Conservation (phyloP, 2,329 filamentous ascomycete genomes). For the Cytospora chrysosperma region DNA sequence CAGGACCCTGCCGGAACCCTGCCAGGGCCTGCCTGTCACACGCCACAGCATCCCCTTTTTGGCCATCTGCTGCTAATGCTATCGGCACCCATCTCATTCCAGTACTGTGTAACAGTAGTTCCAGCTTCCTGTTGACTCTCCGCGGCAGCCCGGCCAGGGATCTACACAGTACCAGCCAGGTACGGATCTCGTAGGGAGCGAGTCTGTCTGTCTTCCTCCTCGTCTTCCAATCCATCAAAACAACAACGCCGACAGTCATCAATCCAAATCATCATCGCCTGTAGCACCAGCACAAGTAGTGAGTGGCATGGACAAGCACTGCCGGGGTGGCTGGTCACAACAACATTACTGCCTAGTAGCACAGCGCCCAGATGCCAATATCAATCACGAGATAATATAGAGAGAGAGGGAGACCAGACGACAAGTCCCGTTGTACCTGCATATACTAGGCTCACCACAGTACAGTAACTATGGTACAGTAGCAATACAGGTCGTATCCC, state of each 20-base stretch:
- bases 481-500: slow-evolving; percentile 1
- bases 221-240: neutral
- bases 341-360: slow-evolving; percentile 1
- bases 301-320: neutral
- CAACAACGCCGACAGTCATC: neutral
- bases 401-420: slow-evolving; percentile 2
- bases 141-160: slow-evolving; percentile 4
- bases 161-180: neutral
- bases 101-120: neutral
- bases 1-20: neutral
- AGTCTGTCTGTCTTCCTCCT: neutral
- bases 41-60: slow-evolving; percentile 11
- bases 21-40: neutral
- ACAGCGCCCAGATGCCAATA: slow-evolving; percentile 14
- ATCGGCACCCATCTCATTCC: neutral
- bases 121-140: neutral
- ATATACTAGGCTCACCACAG: slow-evolving; percentile 8
- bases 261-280: neutral
- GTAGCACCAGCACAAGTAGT: neutral
- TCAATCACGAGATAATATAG: slow-evolving; percentile 11
- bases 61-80: slow-evolving; percentile 2
- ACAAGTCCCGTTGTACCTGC: slow-evolving; percentile 17
- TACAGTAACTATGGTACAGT: no score
- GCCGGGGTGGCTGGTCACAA: neutral
- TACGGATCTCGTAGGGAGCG: neutral